Conservation (phyloP, 768 basidiomycete species). For the Lactarius psammicola region DNA sequence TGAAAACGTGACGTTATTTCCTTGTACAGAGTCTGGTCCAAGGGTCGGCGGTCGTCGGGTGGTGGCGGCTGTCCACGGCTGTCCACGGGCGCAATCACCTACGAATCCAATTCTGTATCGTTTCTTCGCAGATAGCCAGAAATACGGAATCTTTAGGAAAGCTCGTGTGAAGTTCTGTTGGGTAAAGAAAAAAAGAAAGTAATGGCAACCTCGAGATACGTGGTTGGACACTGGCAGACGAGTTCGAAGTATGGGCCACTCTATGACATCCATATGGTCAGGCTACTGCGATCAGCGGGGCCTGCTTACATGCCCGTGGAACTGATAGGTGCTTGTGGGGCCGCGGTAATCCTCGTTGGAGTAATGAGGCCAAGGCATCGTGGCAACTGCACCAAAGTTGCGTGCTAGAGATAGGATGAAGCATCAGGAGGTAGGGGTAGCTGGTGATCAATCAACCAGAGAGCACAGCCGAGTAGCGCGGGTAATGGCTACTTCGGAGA, state of each 20-base stretch:
- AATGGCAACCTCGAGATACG: not conserved
- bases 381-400: not conserved
- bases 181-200: not conserved
- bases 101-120: not conserved
- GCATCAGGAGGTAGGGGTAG: not conserved
- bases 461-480: not conserved
- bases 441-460: not conserved
- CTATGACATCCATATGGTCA: not conserved
- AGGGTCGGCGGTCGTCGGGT: not conserved
- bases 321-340: not conserved
- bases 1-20: not conserved
- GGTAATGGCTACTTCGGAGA: not conserved
- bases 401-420: not conserved
- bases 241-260: not conserved
- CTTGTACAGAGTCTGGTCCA: not conserved
- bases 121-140: not conserved
- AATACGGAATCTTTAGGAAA: not conserved
- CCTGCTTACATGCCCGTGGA: not conserved
- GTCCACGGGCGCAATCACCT: not conserved
- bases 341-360: not conserved
- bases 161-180: not conserved
- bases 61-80: not conserved
- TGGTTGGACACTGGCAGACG: not conserved
- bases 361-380: not conserved
- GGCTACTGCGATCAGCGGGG: not conserved